phyloP scores from a whole-genome alignment of 371 early-diverging fungal species.

The Mucor ambiguus region DNA sequence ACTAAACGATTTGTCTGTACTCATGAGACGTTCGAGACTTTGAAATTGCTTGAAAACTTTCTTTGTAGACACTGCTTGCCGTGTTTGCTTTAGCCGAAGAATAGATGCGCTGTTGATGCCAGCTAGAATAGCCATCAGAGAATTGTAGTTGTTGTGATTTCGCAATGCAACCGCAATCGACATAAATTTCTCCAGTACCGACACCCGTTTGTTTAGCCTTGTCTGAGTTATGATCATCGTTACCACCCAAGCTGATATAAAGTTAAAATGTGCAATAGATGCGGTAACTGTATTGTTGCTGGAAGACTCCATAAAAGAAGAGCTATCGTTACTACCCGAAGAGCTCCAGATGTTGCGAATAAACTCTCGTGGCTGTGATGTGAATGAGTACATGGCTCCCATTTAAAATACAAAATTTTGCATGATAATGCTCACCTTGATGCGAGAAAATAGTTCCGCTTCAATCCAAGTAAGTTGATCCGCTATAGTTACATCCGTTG shows the following conservation, averaged over 20 bases:
- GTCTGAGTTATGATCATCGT: slow-evolving; percentile 65
- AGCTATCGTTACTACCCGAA: not conserved
- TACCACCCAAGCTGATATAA: slow-evolving; percentile 68
- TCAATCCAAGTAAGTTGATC: slow-evolving; percentile 71
- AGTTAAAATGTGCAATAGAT: slow-evolving; percentile 64
- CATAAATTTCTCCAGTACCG: slow-evolving; percentile 65
- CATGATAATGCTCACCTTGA: slow-evolving; percentile 16
- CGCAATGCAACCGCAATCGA: slow-evolving; percentile 64
- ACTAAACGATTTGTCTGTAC: slow-evolving; percentile 62
- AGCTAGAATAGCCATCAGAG: slow-evolving; percentile 73
- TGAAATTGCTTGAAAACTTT: slow-evolving; percentile 58
- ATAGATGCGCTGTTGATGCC: slow-evolving; percentile 73
- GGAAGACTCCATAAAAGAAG: not conserved
- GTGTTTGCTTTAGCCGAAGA: slow-evolving; percentile 62
- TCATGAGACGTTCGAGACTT: slow-evolving; percentile 67
- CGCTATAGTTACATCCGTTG: slow-evolving; percentile 52
- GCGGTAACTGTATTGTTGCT: slow-evolving; percentile 42
- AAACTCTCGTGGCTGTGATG: slow-evolving; percentile 55
- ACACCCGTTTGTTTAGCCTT: slow-evolving; percentile 59
- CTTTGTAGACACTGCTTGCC: slow-evolving; percentile 51
- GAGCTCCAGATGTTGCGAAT: slow-evolving; percentile 54
- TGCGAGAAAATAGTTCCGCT: slow-evolving; percentile 36
- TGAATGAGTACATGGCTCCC: not conserved
- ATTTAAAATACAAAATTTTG: not conserved
- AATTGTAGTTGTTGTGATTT: slow-evolving; percentile 69